Percentiles rank a stretch among this genome's conserved stretches.
phyloP scores from a whole-genome alignment of 1,284 basidiomycete species.

The Coniferiporia sulphurascens region DNA sequence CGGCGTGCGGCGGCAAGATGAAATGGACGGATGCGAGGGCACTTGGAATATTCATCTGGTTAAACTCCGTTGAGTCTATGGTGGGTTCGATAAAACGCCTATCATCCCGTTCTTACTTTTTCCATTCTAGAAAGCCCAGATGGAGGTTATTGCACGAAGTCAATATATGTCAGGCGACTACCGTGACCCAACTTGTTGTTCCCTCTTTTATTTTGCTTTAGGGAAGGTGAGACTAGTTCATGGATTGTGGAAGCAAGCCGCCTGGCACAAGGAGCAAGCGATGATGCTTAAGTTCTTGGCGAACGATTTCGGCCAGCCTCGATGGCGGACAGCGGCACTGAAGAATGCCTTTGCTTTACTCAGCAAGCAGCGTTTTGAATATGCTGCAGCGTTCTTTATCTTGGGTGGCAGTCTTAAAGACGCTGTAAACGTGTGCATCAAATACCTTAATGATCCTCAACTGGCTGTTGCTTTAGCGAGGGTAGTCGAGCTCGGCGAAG shows the following conservation, averaged over 20 bases:
- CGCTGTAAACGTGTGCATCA: constrained; percentile 88
- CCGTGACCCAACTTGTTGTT: constrained; percentile 86
- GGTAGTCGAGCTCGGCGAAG: constrained; percentile 75
- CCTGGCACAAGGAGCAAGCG: constrained; percentile 88
- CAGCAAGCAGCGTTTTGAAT: constrained; percentile 90
- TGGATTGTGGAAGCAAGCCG: constrained; percentile 92
- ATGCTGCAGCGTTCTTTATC: constrained; percentile 97
- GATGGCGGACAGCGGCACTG: constrained; percentile 90
- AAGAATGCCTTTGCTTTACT: constrained; percentile 97
- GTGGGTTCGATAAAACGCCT: constrained; percentile 35
- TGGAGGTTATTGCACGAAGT: constrained; percentile 90
- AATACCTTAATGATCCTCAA: constrained; percentile 85
- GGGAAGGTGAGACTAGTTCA: constrained; percentile 90
- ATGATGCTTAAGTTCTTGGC: constrained; percentile 90
- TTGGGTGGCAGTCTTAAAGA: constrained; percentile 87
- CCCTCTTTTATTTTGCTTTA: constrained; percentile 92
- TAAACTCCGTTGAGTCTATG: constrained; percentile 70
- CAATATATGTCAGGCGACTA: constrained; percentile 84
- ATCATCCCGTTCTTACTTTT: constrained; percentile 8
- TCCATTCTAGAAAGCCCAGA: constrained; percentile 57
- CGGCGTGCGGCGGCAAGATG: constrained; percentile 79
- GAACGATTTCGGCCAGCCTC: constrained; percentile 82
- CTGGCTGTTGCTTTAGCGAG: constrained; percentile 86
- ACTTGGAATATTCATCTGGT: constrained; percentile 86
- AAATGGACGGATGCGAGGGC: constrained; percentile 83